Evolutionary conservation across 768 basidiomycete genomes (phyloP), one percentile per base, ranked within the genome.

Genomic region (Suillus plorans): DNA sequence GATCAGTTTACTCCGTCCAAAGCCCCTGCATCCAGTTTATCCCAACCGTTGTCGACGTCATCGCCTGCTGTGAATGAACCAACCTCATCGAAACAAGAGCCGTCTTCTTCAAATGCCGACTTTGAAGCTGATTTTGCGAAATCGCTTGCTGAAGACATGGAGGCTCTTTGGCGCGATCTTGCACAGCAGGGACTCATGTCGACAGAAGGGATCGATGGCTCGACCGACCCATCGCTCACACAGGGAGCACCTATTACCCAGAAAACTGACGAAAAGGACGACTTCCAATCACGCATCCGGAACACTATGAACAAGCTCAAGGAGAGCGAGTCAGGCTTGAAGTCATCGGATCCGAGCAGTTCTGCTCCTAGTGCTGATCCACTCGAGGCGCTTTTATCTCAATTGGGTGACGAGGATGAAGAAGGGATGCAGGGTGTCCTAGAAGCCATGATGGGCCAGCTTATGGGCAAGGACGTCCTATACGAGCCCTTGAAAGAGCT

Each of bases 291-390:
- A 13, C 85, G 81, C 64, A 89, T 95, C 60, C 83, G 83, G 66
- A 83, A 87, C 69, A 85, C 94, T 6, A 87, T 92, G 86, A 84
- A 88, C 45, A 90, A 90, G 74, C 76, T 94, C 65, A 87, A 85
- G 71, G 83, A 87, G 73, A 88, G 85, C 67, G 90, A 94, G 66
- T 80, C 84, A 20, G 67, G 31, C 1, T 69, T 77, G 25, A 67
- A 73, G 8, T 61, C 76, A 5, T 60, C 74, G 5, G 69, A 66
- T 52, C 7, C 67, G 13, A 36, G 36, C 2, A 22, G 45, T 20
- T 37, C 63, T 25, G 28, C 65, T 41, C 41, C 28, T 28, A 62
- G 37, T 0, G 60, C 80, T 5, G 81, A 82, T 10, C 72, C 82
- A 0, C 69, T 91, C 0, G 82, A 88, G 56, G 76, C 82, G 2